Evolutionary conservation across 129 eudicot genomes (phyloP).

Genomic region (Mikania micrantha): DNA sequence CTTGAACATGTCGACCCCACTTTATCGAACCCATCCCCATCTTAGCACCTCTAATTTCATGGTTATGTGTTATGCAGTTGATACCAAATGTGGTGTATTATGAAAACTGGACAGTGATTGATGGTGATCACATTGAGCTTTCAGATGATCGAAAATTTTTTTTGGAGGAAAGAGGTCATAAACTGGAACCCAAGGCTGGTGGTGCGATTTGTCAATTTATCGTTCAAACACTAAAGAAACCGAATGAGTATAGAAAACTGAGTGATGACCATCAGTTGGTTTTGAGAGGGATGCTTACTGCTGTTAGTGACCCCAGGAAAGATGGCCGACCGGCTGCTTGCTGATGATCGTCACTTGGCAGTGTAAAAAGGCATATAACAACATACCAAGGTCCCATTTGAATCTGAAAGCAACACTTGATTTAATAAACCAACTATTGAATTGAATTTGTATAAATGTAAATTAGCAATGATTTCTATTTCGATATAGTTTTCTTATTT

Average conservation of each 20-base stretch:
- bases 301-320: constrained; percentile 86
- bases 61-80: constrained; percentile 37
- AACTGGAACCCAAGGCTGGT: constrained; percentile 43
- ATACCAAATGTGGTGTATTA: constrained; percentile 62
- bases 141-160: constrained; percentile 40
- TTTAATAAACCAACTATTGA: background rate
- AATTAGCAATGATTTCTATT: background rate
- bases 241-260: constrained; percentile 26
- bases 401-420: background rate
- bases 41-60: background rate
- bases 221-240: constrained; percentile 45
- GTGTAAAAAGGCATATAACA: background rate
- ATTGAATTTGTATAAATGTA: background rate
- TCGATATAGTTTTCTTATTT: background rate
- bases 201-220: constrained; percentile 79
- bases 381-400: background rate
- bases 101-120: constrained; percentile 74
- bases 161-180: constrained; percentile 69
- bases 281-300: constrained; percentile 58
- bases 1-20: background rate
- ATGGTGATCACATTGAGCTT: constrained; percentile 81
- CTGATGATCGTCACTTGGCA: constrained; percentile 6
- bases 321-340: constrained; percentile 83
- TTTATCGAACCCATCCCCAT: background rate
- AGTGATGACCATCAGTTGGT: constrained; percentile 17